phyloP scores from a whole-genome alignment of 352 stramenopile genomes.

The Globisporangium middletonii region DNA sequence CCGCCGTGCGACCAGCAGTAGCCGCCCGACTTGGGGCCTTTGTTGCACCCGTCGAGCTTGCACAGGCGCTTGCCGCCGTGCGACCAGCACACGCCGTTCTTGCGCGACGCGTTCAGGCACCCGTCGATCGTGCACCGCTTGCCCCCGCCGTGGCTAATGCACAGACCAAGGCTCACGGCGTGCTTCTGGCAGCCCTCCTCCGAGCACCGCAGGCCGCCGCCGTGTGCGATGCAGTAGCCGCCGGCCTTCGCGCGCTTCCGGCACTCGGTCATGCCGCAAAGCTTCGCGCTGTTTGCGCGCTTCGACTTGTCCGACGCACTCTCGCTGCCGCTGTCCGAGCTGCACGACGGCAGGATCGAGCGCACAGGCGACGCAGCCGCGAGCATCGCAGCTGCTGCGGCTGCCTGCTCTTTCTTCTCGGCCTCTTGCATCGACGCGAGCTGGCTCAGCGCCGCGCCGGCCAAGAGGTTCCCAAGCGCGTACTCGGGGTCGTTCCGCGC shows the following conservation, averaged over 20 bases:
- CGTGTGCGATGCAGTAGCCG: conserved; percentile 76
- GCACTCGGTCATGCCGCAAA: conserved; percentile 70
- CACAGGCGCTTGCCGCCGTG: conserved; percentile 78
- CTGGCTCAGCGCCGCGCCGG: conserved; percentile 39
- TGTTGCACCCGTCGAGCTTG: conserved; percentile 75
- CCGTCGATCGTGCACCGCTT: conserved; percentile 70
- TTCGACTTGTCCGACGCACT: conserved; percentile 26
- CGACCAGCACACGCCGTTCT: conserved; percentile 80
- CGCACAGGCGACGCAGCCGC: conserved; percentile 6
- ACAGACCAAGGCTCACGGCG: conserved; percentile 75
- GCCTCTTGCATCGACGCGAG: conserved; percentile 23
- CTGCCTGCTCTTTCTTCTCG: conserved; percentile 12
- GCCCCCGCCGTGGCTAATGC: conserved; percentile 79
- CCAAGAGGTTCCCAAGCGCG: conserved; percentile 41
- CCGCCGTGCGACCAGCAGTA: conserved; percentile 82
- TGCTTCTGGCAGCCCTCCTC: conserved; percentile 72
- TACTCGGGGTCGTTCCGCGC: conserved; percentile 19
- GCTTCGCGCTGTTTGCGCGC: conserved; percentile 56
- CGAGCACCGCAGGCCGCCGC: conserved; percentile 70
- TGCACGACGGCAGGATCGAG: conserved; percentile 14
- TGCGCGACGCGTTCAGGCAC: conserved; percentile 74
- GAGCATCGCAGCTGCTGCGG: background rate
- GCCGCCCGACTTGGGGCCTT: conserved; percentile 71
- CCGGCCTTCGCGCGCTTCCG: conserved; percentile 77
- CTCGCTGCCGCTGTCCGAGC: conserved; percentile 5